Evolutionary conservation across 306 rosid species (phyloP).

Genomic region (barrel medic (Medicago truncatula)): DNA sequence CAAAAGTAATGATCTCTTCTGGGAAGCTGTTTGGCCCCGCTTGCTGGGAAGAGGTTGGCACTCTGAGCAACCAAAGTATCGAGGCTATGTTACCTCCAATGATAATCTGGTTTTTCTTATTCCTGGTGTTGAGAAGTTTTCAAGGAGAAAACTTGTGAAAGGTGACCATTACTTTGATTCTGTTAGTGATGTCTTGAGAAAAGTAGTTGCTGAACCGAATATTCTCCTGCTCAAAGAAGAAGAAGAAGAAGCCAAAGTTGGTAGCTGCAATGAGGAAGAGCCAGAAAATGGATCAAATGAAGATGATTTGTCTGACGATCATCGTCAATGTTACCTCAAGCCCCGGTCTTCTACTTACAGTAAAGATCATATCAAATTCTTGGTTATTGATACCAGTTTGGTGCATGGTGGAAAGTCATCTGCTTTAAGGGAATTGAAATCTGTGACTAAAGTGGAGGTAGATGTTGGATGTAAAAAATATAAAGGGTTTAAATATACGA

Average conservation of each 20-base stretch:
- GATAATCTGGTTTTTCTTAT: conserved; percentile 20
- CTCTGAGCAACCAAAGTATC: too few species aligned
- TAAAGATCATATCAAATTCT: conserved; percentile 49
- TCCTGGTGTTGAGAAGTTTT: conserved; percentile 65
- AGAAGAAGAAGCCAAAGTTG: conserved; percentile 57
- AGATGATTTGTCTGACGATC: conserved; percentile 50
- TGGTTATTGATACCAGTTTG: conserved; percentile 65
- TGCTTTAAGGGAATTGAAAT: conserved; percentile 54
- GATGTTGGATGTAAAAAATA: conserved; percentile 39
- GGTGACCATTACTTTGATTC: conserved; percentile 49
- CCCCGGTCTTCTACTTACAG: conserved; percentile 55
- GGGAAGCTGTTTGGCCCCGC: too few species aligned
- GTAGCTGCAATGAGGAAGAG: conserved; percentile 49
- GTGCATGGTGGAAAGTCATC: conserved; percentile 54
- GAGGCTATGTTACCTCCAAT: not conserved
- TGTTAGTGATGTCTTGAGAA: conserved; percentile 76
- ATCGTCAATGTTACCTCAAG: conserved; percentile 70
- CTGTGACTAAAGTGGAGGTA: conserved; percentile 48
- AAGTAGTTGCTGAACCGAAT: conserved; percentile 76
- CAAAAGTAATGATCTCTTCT: conserved; percentile 41
- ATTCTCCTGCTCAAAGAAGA: conserved; percentile 58
- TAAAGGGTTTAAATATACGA: conserved; percentile 39
- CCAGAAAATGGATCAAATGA: conserved; percentile 55
- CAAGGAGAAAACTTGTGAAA: conserved; percentile 39
- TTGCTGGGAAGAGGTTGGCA: too few species aligned